Percentiles rank a stretch among this genome's conserved stretches.
phyloP scores from a whole-genome alignment of 2,329 filamentous ascomycete species.

The Ophiocordyceps robertsii region DNA sequence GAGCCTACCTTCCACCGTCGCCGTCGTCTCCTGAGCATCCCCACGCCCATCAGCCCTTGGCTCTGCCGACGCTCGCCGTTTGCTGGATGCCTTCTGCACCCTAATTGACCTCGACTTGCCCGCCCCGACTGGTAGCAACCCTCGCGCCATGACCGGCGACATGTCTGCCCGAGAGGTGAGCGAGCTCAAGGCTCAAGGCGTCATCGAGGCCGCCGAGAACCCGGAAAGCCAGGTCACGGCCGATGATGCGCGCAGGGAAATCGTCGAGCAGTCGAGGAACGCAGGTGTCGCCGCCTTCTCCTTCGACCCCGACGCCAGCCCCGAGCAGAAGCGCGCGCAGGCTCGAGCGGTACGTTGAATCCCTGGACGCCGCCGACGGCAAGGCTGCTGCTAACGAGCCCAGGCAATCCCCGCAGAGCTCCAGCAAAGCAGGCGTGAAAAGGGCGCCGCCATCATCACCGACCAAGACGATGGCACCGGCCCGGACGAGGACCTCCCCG shows the following conservation, averaged over 20 bases:
- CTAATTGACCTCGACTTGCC: constrained; percentile 3
- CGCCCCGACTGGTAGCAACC: neutral
- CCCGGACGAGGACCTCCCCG: constrained; percentile 63
- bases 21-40: too few species aligned
- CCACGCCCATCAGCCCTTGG: too few species aligned
- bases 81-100: constrained; percentile 4
- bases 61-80: neutral
- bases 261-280: constrained; percentile 65
- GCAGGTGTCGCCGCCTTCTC: constrained; percentile 69
- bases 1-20: too few species aligned
- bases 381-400: constrained; percentile 2
- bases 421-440: constrained; percentile 24
- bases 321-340: constrained; percentile 74
- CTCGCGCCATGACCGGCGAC: constrained; percentile 5
- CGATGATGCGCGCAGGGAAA: constrained; percentile 56
- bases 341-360: constrained; percentile 51
- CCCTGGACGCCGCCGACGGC: constrained; percentile 7
- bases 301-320: constrained; percentile 75
- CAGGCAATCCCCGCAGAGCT: constrained; percentile 26
- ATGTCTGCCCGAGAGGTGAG: constrained; percentile 21
- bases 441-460: constrained; percentile 59
- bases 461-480: constrained; percentile 63
- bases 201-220: constrained; percentile 62
- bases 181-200: constrained; percentile 74
- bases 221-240: constrained; percentile 54